Base-by-base conservation (phyloP, 352 stramenopile genomes). In the Globisporangium nagaii region DNA sequence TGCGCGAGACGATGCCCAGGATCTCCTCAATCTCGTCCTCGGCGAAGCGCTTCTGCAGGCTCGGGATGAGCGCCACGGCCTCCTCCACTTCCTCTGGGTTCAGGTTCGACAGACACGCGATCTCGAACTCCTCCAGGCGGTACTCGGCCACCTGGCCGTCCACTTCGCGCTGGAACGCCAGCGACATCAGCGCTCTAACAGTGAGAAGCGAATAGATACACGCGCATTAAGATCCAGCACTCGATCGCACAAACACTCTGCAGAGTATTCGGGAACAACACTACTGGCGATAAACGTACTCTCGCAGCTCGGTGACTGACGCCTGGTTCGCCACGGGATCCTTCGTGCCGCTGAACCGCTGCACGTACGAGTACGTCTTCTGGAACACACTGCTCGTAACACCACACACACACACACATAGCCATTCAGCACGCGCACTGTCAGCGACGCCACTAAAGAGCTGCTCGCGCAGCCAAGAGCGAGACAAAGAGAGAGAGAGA, bases 21-120 rank as follows among this genome's bases (percentile, higher is more conserved):
- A 96, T 93, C 61, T 96, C 86, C 60, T 96, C 86, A 49, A 96
- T 93, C 65, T 96, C 85, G 40, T 95, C 85, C 53, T 95, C 86
- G 7, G 75, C 82, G 37, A 95, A 93, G 50, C 80, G 79, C 68
- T 93, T 93, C 57, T 95, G 81, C 32, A 96, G 68, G 62, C 84
- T 95, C 49, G 86, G 86, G 47, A 96, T 93, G 35, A 96, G 70
- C 57, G 86, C 84, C 22, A 92, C 81, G 30, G 86, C 84, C 58
- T 96, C 86, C 60, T 96, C 86, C 2, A 92, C 79, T 53, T 95
- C 85, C 53, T 96, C 86, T 8, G 84, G 83, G 62, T 96, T 96
- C 63, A 96, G 56, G 58, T 96, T 96, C 44, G 86, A 94, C 53
- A 95, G 56, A 68, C 84, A 93, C 49, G 86, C 79, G 61, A 95